These are phyloP conservation scores for Trichosanthes cucumerina DNA, from an alignment of 306 rosid species.

Conservation along the genomic window DNA sequence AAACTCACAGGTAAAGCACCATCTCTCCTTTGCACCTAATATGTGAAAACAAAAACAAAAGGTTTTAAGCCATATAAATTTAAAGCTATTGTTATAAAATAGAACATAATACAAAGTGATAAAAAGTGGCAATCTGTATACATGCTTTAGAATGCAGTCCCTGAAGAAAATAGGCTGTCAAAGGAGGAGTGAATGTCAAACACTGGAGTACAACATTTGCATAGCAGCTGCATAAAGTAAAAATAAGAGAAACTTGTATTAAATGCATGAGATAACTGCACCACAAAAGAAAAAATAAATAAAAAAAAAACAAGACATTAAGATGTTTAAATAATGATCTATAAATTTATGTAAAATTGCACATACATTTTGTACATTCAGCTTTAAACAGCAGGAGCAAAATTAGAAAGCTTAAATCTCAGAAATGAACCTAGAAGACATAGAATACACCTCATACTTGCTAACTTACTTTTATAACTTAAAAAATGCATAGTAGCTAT, in stretches of 20 bases:
- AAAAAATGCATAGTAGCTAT: neutral
- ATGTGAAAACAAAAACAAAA: constrained; percentile 9
- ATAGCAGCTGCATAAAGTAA: constrained; percentile 59
- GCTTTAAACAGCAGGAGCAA: neutral
- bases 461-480: neutral
- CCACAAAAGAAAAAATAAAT: neutral
- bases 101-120: neutral
- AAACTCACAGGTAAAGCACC: constrained; percentile 87
- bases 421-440: neutral
- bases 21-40: constrained; percentile 54
- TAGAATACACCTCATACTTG: neutral
- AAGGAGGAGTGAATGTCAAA: constrained; percentile 81
- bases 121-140: constrained; percentile 25
- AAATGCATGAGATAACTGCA: neutral
- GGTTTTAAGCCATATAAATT: neutral
- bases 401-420: neutral
- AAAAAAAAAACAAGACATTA: neutral
- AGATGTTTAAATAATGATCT: neutral
- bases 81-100: neutral
- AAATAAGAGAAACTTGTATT: neutral
- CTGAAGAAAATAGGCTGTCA: constrained; percentile 84
- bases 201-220: constrained; percentile 96
- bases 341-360: neutral
- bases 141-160: constrained; percentile 79
- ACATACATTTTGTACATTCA: neutral